Conservation (phyloP, 192 early-diverging fungal species). For the Coemansia sp. region DNA sequence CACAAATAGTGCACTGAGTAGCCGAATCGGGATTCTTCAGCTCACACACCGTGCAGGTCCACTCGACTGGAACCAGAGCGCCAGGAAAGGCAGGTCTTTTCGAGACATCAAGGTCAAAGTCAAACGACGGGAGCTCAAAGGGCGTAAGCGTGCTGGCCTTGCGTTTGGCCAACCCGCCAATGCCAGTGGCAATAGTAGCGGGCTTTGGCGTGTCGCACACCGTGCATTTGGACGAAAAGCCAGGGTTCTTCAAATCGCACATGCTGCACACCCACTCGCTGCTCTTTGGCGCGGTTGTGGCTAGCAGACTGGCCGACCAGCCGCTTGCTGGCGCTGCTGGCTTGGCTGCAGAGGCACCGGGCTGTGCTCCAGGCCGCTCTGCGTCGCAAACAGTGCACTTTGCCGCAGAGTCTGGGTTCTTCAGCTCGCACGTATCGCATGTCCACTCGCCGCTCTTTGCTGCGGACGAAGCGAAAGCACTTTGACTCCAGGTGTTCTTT, state of each 20-base stretch:
- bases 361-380: conserved; percentile 5
- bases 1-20: conserved; percentile 30
- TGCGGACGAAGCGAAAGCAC: conserved; percentile 2
- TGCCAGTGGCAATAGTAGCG: not conserved
- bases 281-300: conserved; percentile 4
- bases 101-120: conserved; percentile 32
- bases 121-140: conserved; percentile 29
- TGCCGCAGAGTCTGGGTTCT: conserved; percentile 11
- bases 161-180: conserved; percentile 6
- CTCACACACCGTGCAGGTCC: conserved; percentile 27
- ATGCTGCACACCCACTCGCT: conserved; percentile 29
- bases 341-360: conserved; percentile 5
- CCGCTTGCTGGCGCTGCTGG: not conserved
- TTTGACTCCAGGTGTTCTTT: conserved; percentile 6
- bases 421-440: conserved; percentile 29
- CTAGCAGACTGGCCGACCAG: conserved; percentile 11
- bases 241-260: conserved; percentile 21
- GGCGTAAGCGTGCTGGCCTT: conserved; percentile 17
- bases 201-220: conserved; percentile 34
- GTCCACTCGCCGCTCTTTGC: conserved; percentile 29
- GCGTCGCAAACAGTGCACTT: conserved; percentile 36
- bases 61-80: conserved; percentile 9
- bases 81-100: conserved; percentile 20
- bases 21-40: conserved; percentile 17
- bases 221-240: conserved; percentile 14